Evolutionary conservation across 1,284 basidiomycete genomes (phyloP).

Genomic region (Naganishia cerealis): DNA sequence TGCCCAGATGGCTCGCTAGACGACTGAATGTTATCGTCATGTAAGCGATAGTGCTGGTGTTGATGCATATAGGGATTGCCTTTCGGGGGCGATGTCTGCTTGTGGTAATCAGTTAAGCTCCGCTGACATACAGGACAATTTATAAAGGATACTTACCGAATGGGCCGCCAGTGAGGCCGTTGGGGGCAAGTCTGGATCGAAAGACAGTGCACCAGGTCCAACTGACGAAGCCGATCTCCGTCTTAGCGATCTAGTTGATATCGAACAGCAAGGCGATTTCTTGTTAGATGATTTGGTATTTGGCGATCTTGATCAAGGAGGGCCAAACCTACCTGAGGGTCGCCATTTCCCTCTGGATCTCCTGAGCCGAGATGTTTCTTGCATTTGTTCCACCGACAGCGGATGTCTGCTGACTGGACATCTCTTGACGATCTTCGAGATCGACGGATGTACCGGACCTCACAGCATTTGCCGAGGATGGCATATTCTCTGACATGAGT

Average conservation of each 20-base stretch:
- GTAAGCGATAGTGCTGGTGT: constrained; percentile 34
- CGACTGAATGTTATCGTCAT: constrained; percentile 10
- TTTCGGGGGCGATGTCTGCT: constrained; percentile 36
- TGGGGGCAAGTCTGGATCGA: constrained; percentile 81
- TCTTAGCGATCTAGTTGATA: constrained; percentile 63
- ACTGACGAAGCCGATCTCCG: constrained; percentile 71
- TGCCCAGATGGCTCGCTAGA: constrained; percentile 1
- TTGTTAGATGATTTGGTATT: background rate
- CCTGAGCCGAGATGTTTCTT: constrained; percentile 61
- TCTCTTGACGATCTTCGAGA: constrained; percentile 1
- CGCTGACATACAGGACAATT: constrained; percentile 48
- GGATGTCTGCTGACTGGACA: background rate
- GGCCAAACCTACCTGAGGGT: constrained; percentile 60
- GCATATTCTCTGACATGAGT: background rate
- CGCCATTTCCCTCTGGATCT: constrained; percentile 82
- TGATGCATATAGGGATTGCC: constrained; percentile 21
- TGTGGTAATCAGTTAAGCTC: constrained; percentile 46
- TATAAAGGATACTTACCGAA: constrained; percentile 54
- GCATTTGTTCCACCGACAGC: background rate
- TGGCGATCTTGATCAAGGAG: background rate
- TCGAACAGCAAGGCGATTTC: background rate
- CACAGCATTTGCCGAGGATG: background rate
- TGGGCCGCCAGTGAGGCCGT: constrained; percentile 29
- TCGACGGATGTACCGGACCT: background rate
- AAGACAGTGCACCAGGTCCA: constrained; percentile 71